Evolutionary conservation across 345 rosid species (phyloP).

Genomic region (Aethionema arabicum): DNA sequence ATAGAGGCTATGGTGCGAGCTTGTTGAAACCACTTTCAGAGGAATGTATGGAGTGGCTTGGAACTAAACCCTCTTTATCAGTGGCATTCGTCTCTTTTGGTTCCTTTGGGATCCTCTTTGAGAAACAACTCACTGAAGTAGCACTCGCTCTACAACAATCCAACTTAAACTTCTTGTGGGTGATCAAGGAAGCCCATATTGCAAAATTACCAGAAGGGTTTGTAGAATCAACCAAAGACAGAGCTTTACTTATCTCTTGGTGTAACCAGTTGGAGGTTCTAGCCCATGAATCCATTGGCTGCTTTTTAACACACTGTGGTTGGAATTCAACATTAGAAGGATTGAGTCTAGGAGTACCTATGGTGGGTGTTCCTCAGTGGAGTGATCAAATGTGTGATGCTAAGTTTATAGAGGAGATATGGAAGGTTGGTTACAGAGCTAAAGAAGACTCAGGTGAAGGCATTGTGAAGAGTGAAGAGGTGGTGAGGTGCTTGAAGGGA

Average conservation of each 20-base stretch:
- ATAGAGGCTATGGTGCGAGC: constrained; percentile 65
- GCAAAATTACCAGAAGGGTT: constrained; percentile 50
- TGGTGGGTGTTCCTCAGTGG: constrained; percentile 69
- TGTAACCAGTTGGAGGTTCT: constrained; percentile 69
- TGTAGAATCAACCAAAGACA: constrained; percentile 42
- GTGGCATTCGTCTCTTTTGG: constrained; percentile 66
- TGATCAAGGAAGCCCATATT: constrained; percentile 53
- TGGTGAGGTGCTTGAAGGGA: constrained; percentile 52
- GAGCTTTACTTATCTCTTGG: constrained; percentile 56
- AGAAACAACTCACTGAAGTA: constrained; percentile 48
- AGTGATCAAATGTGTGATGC: constrained; percentile 68
- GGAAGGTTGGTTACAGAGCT: constrained; percentile 62
- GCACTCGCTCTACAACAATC: constrained; percentile 54
- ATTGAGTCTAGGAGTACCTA: constrained; percentile 62
- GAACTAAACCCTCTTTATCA: constrained; percentile 44
- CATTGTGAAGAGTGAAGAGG: constrained; percentile 54
- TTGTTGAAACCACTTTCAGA: constrained; percentile 56
- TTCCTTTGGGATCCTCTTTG: constrained; percentile 58
- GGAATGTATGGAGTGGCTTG: constrained; percentile 69
- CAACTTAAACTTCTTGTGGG: constrained; percentile 59
- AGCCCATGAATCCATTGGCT: constrained; percentile 48
- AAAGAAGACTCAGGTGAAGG: constrained; percentile 51
- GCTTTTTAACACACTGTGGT: constrained; percentile 73
- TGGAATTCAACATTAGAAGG: constrained; percentile 82
- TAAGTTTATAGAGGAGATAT: constrained; percentile 57